Conservation (phyloP, 768 basidiomycete species). For the Lactifluus subvellereus region DNA sequence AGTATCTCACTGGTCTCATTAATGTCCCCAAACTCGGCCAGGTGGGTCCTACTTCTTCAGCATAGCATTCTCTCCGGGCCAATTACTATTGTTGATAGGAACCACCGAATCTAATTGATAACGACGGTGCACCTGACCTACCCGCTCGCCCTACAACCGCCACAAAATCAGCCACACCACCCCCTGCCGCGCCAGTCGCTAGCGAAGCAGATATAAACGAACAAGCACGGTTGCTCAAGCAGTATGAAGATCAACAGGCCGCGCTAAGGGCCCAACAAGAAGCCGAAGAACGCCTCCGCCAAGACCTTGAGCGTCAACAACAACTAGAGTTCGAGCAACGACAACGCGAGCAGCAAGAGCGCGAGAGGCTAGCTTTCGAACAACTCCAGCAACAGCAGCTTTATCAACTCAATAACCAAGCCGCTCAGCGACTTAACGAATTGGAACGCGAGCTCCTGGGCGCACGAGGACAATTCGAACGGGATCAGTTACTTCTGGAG, state of each 20-base stretch:
- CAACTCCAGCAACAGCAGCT: constrained; percentile 79
- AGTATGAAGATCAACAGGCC: constrained; percentile 95
- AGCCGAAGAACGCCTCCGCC: constrained; percentile 74
- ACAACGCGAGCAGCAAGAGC: constrained; percentile 82
- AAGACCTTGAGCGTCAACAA: constrained; percentile 70
- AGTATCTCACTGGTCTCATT: constrained; percentile 94
- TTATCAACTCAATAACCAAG: constrained; percentile 73
- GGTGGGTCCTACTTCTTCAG: constrained; percentile 38
- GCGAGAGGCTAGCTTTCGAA: constrained; percentile 84
- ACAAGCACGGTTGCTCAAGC: constrained; percentile 89
- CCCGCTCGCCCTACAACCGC: constrained; percentile 70
- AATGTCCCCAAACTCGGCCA: constrained; percentile 97
- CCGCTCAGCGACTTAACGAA: constrained; percentile 68
- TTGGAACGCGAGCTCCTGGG: constrained; percentile 86
- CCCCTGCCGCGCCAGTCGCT: constrained; percentile 66
- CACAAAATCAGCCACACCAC: constrained; percentile 51
- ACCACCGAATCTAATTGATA: constrained; percentile 90
- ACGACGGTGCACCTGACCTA: constrained; percentile 76
- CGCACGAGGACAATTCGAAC: constrained; percentile 95
- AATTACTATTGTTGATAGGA: constrained; percentile 48
- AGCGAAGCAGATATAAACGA: constrained; percentile 72
- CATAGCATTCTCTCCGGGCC: not conserved
- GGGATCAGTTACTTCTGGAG: constrained; percentile 95
- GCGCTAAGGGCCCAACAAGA: constrained; percentile 77
- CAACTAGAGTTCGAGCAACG: constrained; percentile 87